These are phyloP conservation scores for Macroventuria anomochaeta DNA, from an alignment of 2,329 filamentous ascomycete species.

Conservation along the genomic window DNA sequence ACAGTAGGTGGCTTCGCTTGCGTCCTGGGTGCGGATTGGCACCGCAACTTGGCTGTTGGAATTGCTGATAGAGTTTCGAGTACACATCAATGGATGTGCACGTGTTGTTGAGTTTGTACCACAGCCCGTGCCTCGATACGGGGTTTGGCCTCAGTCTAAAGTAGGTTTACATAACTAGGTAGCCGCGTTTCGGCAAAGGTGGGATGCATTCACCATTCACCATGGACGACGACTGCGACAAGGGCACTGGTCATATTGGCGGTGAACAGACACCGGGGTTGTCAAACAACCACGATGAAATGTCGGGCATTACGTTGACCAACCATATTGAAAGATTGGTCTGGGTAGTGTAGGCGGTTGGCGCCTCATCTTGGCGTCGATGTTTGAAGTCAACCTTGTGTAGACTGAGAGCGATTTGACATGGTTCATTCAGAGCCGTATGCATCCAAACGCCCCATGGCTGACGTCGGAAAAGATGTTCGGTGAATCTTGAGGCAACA, in stretches of 20 bases:
- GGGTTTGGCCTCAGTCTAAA: neutral
- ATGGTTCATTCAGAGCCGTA: neutral
- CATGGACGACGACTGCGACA: neutral
- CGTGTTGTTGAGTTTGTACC: neutral
- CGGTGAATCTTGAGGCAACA: neutral
- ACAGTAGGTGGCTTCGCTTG: neutral
- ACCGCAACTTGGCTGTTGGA: neutral
- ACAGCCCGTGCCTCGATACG: conserved; percentile 10
- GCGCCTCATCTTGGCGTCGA: neutral
- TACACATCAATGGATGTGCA: neutral
- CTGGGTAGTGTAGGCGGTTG: neutral
- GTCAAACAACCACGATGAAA: neutral
- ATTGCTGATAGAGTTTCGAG: neutral
- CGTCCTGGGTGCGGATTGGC: neutral
- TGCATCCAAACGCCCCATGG: neutral
- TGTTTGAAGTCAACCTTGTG: neutral
- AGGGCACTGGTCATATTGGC: neutral
- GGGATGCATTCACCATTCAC: neutral
- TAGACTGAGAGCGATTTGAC: neutral
- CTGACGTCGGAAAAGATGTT: neutral
- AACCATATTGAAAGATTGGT: no score
- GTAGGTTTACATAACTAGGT: neutral
- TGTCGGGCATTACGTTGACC: neutral
- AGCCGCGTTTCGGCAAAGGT: neutral
- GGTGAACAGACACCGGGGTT: conserved; percentile 3